Base-by-base conservation (phyloP, 495 filamentous ascomycete genomes). In the Filosporella fistucella region DNA sequence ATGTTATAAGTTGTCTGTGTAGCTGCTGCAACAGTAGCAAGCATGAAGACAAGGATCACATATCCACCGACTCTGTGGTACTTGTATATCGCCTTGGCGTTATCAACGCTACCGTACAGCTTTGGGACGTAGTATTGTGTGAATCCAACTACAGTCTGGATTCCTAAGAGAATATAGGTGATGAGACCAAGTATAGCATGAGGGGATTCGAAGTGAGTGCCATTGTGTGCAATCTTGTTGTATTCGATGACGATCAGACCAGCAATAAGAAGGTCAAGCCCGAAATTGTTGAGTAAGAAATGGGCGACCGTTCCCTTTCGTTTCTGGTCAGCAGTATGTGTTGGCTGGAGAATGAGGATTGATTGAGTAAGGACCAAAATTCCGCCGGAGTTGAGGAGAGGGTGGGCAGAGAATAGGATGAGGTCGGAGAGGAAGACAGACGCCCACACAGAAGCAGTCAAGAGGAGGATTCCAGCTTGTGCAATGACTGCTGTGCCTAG, bases 51-150 rank as follows among this genome's bases (percentile, higher is more conserved):
- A 38, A 95, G 59, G 51, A 90, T 64, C 28, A 79, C 53, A 64
- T 97, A 97, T 14, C 91, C 91, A n/a, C 68, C 70, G 46, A 71
- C 65, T 12, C 91, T 80, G 64, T 96, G 91, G 56, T 90, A 96
- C 61, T 95, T 95, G 69, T 90, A 97, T 25, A 93, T 52, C 28
- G 65, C 69, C 72, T 90, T 94, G 23, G 88, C 91, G 1, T 79
- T 84, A 20, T 86, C 82, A 45, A 81, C 81, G 51, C 88, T 80
- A 16, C 91, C 91, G 49, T 89, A 88, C 0, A 95, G 45, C 0
- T 51, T 48, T 0, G 90, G 90, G 4, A 77, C 55, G 44, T 77
- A 88, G 68, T 80, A 95, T 61, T 89, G 85, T 14, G 85, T 81
- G 21, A 95, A 75, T 10, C 91, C 91, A 47, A 93, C 75, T 1